Percentiles rank a stretch among this genome's conserved stretches.
These are phyloP conservation scores for Talaromyces sp. DNA, from an alignment of 2,329 filamentous ascomycete species.

Conservation along the genomic window DNA sequence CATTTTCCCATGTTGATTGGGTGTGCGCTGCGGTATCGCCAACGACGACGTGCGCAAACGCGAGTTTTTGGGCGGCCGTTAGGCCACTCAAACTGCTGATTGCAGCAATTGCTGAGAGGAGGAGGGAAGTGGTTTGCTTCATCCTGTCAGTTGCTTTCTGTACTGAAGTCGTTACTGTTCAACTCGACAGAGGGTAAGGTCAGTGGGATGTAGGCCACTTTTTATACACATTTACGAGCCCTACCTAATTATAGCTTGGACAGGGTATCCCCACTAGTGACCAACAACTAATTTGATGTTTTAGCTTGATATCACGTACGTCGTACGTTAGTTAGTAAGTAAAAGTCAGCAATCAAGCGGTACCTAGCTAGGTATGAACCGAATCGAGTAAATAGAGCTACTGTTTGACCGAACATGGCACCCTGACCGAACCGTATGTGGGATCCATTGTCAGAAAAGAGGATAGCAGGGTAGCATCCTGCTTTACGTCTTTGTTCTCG, in stretches of 20 bases:
- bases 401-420: neutral
- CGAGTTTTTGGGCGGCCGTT: slow-evolving; percentile 20
- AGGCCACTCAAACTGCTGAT: slow-evolving; percentile 5
- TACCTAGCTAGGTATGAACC: neutral
- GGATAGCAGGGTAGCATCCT: slow-evolving; percentile 3
- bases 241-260: neutral
- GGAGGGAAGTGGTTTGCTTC: slow-evolving; percentile 15
- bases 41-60: slow-evolving; percentile 33
- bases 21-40: slow-evolving; percentile 24
- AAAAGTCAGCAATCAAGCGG: neutral
- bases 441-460: neutral
- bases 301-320: neutral
- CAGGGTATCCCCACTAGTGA: neutral
- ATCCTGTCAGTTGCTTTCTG: slow-evolving; percentile 2
- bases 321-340: neutral
- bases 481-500: neutral
- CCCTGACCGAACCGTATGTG: neutral
- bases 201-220: neutral
- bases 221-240: neutral
- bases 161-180: neutral
- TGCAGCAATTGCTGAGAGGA: slow-evolving; percentile 13
- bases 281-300: neutral
- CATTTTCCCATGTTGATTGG: slow-evolving; percentile 21
- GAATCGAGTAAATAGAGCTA: neutral
- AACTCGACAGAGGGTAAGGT: neutral